Conservation (phyloP, 2,329 filamentous ascomycete species). For the Fusarium nygamai region DNA sequence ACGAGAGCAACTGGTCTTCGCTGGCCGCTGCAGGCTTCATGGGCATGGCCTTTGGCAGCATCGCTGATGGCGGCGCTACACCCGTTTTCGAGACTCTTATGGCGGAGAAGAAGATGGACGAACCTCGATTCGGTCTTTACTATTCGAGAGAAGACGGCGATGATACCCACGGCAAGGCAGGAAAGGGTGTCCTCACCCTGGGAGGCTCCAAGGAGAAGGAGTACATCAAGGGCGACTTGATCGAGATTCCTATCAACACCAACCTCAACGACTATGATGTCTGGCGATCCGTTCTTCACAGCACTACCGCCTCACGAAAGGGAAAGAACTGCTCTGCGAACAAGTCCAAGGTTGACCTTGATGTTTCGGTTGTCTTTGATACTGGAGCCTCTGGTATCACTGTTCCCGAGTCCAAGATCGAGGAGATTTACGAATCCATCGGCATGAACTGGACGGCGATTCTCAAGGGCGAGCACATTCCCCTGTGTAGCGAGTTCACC, state of each 20-base stretch:
- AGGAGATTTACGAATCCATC: slow-evolving; percentile 46
- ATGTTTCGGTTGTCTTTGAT: slow-evolving; percentile 45
- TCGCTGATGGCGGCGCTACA: slow-evolving; percentile 42
- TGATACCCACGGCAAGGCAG: slow-evolving; percentile 15
- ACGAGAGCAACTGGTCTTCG: slow-evolving; percentile 43
- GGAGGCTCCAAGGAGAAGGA: slow-evolving; percentile 47
- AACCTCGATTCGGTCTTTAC: slow-evolving; percentile 47
- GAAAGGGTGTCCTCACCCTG: slow-evolving; percentile 45
- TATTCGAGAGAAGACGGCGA: slow-evolving; percentile 32
- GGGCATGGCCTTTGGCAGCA: slow-evolving; percentile 48
- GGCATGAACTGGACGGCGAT: slow-evolving; percentile 50
- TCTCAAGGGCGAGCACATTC: slow-evolving; percentile 40
- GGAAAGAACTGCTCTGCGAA: slow-evolving; percentile 21
- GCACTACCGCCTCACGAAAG: slow-evolving; percentile 1
- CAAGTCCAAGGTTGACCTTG: neutral
- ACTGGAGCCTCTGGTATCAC: slow-evolving; percentile 45
- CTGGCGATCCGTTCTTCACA: slow-evolving; percentile 43
- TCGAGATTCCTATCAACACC: slow-evolving; percentile 23
- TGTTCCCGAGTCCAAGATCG: slow-evolving; percentile 40
- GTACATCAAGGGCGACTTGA: slow-evolving; percentile 41
- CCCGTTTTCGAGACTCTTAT: slow-evolving; percentile 49
- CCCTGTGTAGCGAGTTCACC: slow-evolving; percentile 50
- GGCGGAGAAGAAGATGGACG: slow-evolving; percentile 42
- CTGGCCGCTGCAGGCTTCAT: slow-evolving; percentile 49
- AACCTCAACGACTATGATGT: slow-evolving; percentile 38